These are phyloP conservation scores for Solanum sejunctum DNA, from an alignment of 257 asterid genomes.

Conservation along the genomic window DNA sequence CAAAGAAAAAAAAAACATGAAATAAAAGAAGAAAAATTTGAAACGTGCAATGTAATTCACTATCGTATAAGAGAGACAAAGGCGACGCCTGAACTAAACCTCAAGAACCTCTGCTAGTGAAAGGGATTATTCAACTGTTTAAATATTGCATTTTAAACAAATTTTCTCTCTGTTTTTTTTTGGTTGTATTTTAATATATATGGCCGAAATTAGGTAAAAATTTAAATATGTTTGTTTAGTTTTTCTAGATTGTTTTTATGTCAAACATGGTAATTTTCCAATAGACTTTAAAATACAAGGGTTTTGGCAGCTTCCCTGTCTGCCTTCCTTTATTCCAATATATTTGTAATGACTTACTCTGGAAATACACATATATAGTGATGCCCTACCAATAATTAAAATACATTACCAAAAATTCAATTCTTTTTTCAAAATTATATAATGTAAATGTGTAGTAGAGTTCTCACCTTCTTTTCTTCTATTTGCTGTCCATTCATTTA, in stretches of 20 bases:
- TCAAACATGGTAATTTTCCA: neutral
- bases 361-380: neutral
- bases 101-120: neutral
- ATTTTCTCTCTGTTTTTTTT: neutral
- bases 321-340: neutral
- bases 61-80: neutral
- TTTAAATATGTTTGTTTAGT: neutral
- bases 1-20: neutral
- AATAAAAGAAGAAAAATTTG: neutral
- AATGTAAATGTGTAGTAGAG: neutral
- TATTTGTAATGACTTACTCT: neutral
- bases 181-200: neutral
- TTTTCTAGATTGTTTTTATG: neutral
- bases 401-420: neutral
- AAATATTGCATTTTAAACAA: neutral
- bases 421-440: neutral
- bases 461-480: slow-evolving; percentile 5
- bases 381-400: neutral
- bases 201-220: neutral
- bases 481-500: slow-evolving; percentile 38
- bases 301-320: neutral
- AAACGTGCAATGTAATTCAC: neutral
- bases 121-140: neutral
- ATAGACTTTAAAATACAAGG: neutral
- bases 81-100: neutral